Evolutionary conservation across 495 filamentous ascomycete species (phyloP), one percentile per base, ranked within the genome.

Genomic region (Collariella sp.): DNA sequence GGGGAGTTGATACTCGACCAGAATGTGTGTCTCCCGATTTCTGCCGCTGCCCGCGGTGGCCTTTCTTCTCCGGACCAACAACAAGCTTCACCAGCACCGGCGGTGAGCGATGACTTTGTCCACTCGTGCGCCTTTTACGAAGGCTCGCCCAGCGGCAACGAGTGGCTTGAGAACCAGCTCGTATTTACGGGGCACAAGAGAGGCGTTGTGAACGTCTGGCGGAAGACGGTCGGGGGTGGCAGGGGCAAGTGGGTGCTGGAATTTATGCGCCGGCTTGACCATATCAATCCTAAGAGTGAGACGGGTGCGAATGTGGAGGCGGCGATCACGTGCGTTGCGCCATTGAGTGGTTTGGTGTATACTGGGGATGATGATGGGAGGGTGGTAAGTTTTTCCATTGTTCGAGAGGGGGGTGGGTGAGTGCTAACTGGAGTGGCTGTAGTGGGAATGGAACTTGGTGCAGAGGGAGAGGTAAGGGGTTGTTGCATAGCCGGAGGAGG

Each of bases 391-490:
- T 50, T 61, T 40, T 33, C 18, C 15, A n/a, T 49, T 45, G 40
- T 57, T 26, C 36, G 5, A 18, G 46, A 18, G 1, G 35, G 1
- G 13, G 18, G 41, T 20, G 61, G 71, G 36, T 71, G 59, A 20
- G 46, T 22, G 60, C 70, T 26, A 69, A 59, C 60, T 67, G 62
- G 70, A 56, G 23, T 40, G 29, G 16, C 46, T 39, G 20, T 52
- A 91, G 87, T 93, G 89, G 67, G 87, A 95, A 70, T 95, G 89
- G 89, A 87, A 87, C 60, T 82, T 88, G 63, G 79, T 91, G n/a
- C 85, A 87, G 61, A 70, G 83, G 52, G 76, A 79, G 61, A 68
- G 77, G 61, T 78, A 69, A 61, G 61, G 57, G 16, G n/a, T 18
- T 11, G 20, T 12, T 20, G 43, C 15, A 43, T 18, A 40, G 7